phyloP scores from a whole-genome alignment of 805 yeast genomes.

The Pichia scutulata region DNA sequence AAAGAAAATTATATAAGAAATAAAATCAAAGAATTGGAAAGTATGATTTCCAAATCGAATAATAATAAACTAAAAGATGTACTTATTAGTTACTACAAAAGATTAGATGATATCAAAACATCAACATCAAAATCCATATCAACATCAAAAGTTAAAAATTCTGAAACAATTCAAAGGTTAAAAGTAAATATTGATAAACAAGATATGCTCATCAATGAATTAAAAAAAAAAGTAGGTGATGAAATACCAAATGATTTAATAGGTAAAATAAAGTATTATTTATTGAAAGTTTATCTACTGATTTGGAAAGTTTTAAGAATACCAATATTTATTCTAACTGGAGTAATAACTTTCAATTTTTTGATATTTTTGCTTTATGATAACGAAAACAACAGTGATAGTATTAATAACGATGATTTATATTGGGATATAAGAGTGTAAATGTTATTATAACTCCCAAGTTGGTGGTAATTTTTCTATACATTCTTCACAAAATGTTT shows the following conservation, averaged over 20 bases:
- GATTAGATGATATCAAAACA: not conserved
- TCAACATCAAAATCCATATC: not conserved
- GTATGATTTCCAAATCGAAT: not conserved
- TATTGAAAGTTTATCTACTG: not conserved
- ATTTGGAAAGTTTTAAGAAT: not conserved
- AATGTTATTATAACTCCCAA: slow-evolving; percentile 21
- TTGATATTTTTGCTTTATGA: not conserved
- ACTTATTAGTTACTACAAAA: slow-evolving; percentile 5
- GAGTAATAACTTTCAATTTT: not conserved
- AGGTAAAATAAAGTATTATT: not conserved
- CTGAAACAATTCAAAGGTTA: not conserved
- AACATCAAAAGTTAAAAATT: not conserved
- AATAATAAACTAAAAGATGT: slow-evolving; percentile 5
- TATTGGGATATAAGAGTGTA: not conserved
- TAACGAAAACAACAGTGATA: not conserved
- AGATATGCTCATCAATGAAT: slow-evolving; percentile 10
- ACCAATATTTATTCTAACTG: not conserved
- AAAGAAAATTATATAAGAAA: not conserved
- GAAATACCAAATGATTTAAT: not conserved
- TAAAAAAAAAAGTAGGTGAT: slow-evolving; percentile 11
- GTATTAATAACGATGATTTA: not conserved
- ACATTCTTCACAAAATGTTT: slow-evolving; percentile 22
- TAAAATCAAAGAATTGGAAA: not conserved
- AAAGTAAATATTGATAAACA: slow-evolving; percentile 12
- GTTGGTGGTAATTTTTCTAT: slow-evolving; percentile 22